Base-by-base conservation (phyloP, 352 stramenopile genomes). In the Phytopythium sindhum region DNA sequence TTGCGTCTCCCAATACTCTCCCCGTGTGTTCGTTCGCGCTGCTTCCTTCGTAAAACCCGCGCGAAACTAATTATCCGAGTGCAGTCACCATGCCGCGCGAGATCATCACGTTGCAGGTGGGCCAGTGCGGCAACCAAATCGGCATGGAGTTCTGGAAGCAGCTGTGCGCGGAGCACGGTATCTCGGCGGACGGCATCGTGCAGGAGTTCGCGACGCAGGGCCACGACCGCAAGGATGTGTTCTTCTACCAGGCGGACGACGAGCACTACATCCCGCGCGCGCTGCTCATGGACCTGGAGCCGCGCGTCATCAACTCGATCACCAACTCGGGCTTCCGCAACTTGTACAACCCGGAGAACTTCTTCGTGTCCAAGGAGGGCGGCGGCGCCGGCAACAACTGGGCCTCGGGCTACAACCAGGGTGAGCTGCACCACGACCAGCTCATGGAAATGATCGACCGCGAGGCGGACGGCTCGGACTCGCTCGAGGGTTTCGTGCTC, bases 61-160 rank as follows among this genome's bases (percentile, higher is more conserved):
- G 12, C 19, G 39, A 45, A n/a, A 45, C 14, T 4, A 19, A 19
- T 15, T 42, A 57, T 15, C 11, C 52, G 6, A n/a, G 42, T 23
- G 14, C 24, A 44, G 24, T 19, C 50, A 71, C 10, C 42, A 98
- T 98, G 95, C 94, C 96, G 60, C 89, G 95, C 65, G 98, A 99
- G 93, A 99, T 99, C 75, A 99, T 99, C 72, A 99, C 97, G 51
- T 78, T 99, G 35, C 97, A 99, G 81, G 94, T 98, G 11, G 98
- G 98, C 35, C 98, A 99, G 83, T 99, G 98, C 77, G 98, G 98
- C 67, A 99, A 99, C 80, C 97, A 99, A 85, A 98, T 99, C 63
- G 98, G 97, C 19, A 97, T 93, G 71, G 98, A 99, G 84, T 99
- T 99, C 81, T 99, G 98, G 98, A 99, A 98, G 74, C 96, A 99